Conservation (phyloP, 345 rosid genomes). For the Moringa oleifera region DNA sequence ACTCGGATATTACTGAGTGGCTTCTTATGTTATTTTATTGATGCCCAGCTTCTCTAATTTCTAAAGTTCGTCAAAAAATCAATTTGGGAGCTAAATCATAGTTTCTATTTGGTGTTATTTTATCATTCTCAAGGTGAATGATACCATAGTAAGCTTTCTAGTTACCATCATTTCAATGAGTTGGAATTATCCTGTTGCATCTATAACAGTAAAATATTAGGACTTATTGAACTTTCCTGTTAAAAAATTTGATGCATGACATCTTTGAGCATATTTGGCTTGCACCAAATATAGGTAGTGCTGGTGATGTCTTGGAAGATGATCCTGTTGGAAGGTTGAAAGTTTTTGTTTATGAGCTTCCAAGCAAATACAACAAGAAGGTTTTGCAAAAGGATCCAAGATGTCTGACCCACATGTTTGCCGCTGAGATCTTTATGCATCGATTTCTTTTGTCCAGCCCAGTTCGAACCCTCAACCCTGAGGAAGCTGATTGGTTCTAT, state of each 20-base stretch:
- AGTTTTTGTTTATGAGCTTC: conserved; percentile 92
- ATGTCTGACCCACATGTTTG: conserved; percentile 97
- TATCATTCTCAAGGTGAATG: background rate
- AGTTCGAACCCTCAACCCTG: conserved; percentile 88
- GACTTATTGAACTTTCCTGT: background rate
- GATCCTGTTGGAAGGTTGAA: conserved; percentile 92
- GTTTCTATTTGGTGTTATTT: background rate
- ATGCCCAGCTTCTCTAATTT: no score
- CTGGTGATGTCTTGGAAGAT: conserved; percentile 98
- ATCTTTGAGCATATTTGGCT: conserved; percentile 8
- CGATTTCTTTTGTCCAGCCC: conserved; percentile 91
- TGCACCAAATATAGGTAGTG: conserved; percentile 63
- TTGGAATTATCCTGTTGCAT: background rate
- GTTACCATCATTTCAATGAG: background rate
- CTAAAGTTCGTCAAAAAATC: no score
- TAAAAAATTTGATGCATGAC: conserved; percentile 3
- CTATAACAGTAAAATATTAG: background rate
- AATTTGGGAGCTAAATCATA: no score
- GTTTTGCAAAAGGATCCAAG: conserved; percentile 85
- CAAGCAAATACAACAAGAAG: conserved; percentile 95
- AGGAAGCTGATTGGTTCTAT: conserved; percentile 99
- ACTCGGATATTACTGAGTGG: no score
- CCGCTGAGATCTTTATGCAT: conserved; percentile 97
- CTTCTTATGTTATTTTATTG: no score
- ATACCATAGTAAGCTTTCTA: background rate